A percentile compares a stretch with the other conserved stretches of the same genome.
These are phyloP conservation scores for Iris macrosiphon DNA, from an alignment of 106 monocot genomes.

Conservation along the genomic window DNA sequence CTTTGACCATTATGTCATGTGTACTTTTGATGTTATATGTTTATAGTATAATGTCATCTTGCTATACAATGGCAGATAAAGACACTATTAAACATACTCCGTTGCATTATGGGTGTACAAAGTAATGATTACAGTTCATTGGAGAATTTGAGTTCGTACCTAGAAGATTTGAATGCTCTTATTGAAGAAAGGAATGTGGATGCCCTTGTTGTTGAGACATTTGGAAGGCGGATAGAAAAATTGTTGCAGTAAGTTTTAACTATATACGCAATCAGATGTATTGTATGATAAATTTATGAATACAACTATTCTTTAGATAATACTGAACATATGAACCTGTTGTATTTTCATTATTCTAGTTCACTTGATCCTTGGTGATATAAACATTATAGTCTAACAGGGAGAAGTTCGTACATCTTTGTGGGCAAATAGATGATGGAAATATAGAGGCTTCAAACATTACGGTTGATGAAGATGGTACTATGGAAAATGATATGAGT, in stretches of 20 bases:
- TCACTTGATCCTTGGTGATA: background rate
- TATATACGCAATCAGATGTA: background rate
- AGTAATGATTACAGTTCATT: constrained; percentile 56
- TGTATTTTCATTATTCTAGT: background rate
- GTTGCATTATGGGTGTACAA: constrained; percentile 38
- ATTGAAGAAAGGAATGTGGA: constrained; percentile 72
- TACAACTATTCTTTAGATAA: background rate
- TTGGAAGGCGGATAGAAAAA: constrained; percentile 82
- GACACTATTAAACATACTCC: constrained; percentile 59
- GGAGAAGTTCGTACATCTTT: constrained; percentile 88
- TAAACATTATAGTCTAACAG: constrained; percentile 26
- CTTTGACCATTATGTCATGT: background rate
- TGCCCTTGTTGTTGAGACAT: constrained; percentile 90
- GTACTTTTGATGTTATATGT: constrained; percentile 6
- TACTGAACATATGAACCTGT: background rate
- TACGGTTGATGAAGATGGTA: constrained; percentile 45
- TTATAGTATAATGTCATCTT: background rate
- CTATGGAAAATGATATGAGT: constrained; percentile 24
- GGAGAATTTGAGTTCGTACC: constrained; percentile 59
- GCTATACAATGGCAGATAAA: constrained; percentile 47
- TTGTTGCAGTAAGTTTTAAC: constrained; percentile 66
- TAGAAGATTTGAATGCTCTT: constrained; percentile 71
- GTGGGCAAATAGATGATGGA: constrained; percentile 74
- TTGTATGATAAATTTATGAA: background rate
- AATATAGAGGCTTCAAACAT: constrained; percentile 27